These are phyloP conservation scores for Boletus smithii DNA, from an alignment of 1,284 basidiomycete species.

Conservation along the genomic window DNA sequence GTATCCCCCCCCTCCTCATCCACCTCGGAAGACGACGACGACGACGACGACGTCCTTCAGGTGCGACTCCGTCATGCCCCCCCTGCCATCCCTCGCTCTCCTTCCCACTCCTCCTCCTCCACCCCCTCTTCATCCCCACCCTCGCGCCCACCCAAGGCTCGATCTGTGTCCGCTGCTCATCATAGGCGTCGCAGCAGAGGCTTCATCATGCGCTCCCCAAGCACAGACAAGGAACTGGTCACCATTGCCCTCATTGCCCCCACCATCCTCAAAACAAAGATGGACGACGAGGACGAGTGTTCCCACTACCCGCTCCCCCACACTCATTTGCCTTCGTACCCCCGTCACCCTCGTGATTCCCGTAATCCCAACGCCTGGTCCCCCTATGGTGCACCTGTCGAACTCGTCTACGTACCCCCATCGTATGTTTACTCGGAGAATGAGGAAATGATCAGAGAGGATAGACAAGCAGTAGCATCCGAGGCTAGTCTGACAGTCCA, in stretches of 20 bases:
- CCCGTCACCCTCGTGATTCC: conserved; percentile 3
- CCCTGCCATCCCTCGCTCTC: conserved; percentile 19
- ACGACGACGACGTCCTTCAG: conserved; percentile 31
- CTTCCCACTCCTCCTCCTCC: conserved; percentile 38
- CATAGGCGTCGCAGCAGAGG: conserved; percentile 8
- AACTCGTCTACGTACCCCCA: conserved; percentile 61
- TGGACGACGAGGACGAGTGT: conserved; percentile 40
- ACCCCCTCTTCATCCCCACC: conserved; percentile 37
- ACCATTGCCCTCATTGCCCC: conserved; percentile 96
- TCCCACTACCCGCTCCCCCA: conserved; percentile 12
- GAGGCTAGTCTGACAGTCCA: conserved; percentile 32
- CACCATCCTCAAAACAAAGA: conserved; percentile 83
- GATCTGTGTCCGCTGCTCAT: conserved; percentile 8
- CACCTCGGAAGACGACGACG: conserved; percentile 31
- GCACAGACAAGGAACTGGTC: conserved; percentile 56
- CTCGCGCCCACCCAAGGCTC: conserved; percentile 22
- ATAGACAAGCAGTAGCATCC: conserved; percentile 28
- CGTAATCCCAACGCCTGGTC: conserved; percentile 10
- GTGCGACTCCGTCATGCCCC: conserved; percentile 27
- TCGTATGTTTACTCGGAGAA: conserved; percentile 40
- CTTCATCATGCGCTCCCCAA: conserved; percentile 37
- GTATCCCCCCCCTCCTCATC: conserved; percentile 38
- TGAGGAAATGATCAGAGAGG: conserved; percentile 7
- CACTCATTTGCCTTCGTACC: conserved; percentile 10
- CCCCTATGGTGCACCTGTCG: conserved; percentile 21